Evolutionary conservation across 192 early-diverging fungal genomes (phyloP).

Genomic region (Coemansia asiatica): DNA sequence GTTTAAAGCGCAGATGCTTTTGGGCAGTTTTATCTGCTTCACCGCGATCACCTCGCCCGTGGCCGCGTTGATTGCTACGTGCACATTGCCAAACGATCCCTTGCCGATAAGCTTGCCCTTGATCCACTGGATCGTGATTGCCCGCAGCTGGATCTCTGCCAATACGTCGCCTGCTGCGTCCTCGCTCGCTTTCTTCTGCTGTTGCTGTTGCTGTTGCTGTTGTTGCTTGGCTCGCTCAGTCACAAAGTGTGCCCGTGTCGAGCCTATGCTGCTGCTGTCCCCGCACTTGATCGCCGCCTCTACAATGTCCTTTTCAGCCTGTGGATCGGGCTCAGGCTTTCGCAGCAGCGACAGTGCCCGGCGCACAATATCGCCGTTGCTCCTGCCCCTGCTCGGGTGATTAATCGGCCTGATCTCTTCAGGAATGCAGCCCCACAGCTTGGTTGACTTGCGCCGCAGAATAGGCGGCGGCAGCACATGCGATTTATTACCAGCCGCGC

Average conservation of each 20-base stretch:
- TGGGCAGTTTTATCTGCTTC: conserved; percentile 74
- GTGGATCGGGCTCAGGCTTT: conserved; percentile 48
- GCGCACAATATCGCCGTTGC: conserved; percentile 52
- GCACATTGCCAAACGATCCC: conserved; percentile 80
- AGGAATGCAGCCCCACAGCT: conserved; percentile 54
- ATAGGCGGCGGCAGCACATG: conserved; percentile 20
- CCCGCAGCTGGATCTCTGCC: conserved; percentile 37
- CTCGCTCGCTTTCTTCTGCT: conserved; percentile 1
- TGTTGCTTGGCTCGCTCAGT: conserved; percentile 28
- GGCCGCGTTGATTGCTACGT: conserved; percentile 69
- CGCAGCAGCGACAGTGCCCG: conserved; percentile 51
- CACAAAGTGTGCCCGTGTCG: conserved; percentile 53
- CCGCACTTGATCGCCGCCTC: conserved; percentile 49
- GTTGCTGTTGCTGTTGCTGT: conserved; percentile 20
- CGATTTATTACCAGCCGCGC: neutral
- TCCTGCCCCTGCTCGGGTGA: neutral
- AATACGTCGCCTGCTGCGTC: conserved; percentile 29
- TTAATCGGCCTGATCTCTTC: conserved; percentile 50
- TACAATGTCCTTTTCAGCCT: conserved; percentile 51
- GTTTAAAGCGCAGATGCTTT: conserved; percentile 23
- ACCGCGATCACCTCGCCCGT: conserved; percentile 80
- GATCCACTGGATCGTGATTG: conserved; percentile 66
- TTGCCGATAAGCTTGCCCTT: conserved; percentile 79
- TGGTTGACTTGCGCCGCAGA: conserved; percentile 57
- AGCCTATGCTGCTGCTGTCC: conserved; percentile 31